phyloP scores from a whole-genome alignment of 768 basidiomycete species.

The Mycena latifolia region DNA sequence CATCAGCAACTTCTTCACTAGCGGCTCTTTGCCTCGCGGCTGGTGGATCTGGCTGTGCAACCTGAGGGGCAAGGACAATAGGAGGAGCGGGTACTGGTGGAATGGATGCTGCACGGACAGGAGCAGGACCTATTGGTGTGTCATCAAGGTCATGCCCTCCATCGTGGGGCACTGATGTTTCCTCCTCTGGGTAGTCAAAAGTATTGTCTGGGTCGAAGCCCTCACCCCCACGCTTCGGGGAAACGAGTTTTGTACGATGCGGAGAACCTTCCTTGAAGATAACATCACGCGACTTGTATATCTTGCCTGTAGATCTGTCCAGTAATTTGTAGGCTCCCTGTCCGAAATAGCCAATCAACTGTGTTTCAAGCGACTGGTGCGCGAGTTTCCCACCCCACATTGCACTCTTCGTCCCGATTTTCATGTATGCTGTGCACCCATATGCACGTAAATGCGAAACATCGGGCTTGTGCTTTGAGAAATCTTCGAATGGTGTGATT shows the following conservation, averaged over 20 bases:
- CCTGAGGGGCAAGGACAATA: too few relatives aligned
- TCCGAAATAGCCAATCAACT: conserved; percentile 5
- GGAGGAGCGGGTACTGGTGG: background rate
- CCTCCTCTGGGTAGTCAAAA: too few relatives aligned
- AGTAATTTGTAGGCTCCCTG: background rate
- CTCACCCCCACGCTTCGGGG: background rate
- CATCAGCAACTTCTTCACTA: too few relatives aligned
- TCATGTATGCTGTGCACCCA: conserved; percentile 39
- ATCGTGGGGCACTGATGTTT: too few relatives aligned
- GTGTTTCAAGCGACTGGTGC: too few relatives aligned
- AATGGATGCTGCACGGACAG: background rate
- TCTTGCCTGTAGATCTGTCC: background rate
- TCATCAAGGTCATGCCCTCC: too few relatives aligned
- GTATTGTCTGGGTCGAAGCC: background rate
- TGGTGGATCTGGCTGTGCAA: too few relatives aligned
- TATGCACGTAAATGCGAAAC: conserved; percentile 38
- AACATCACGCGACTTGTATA: conserved; percentile 6
- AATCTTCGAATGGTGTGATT: background rate
- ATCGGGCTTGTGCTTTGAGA: background rate
- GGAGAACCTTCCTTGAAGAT: background rate
- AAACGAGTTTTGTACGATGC: background rate
- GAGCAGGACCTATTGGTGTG: background rate
- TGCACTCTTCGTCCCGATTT: conserved; percentile 20
- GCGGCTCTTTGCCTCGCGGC: too few relatives aligned
- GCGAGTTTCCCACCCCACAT: too few relatives aligned